A percentile compares a stretch with the other conserved stretches of the same genome.
Evolutionary conservation across 495 filamentous ascomycete genomes (phyloP).

Genomic region (Penicillium argentinense): DNA sequence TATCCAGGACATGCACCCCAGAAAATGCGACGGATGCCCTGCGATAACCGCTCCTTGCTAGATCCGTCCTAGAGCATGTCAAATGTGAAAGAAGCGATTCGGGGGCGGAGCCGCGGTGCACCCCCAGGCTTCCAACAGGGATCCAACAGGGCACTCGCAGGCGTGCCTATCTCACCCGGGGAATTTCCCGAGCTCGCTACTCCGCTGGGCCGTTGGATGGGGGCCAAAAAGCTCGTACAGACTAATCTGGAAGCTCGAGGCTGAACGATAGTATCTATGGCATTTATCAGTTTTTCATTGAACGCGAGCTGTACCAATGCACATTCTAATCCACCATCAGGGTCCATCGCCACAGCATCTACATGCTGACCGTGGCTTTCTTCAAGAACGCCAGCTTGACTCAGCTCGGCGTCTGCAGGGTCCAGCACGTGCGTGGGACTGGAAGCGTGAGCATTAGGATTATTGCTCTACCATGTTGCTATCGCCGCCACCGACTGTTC

Average conservation of each 20-base stretch:
- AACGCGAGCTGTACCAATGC: no score
- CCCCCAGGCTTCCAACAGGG: no score
- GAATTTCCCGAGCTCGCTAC: background rate
- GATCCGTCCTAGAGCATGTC: background rate
- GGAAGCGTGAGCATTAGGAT: background rate
- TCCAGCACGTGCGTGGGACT: background rate
- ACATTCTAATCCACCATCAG: no score
- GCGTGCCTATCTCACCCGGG: no score
- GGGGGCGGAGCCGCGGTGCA: no score
- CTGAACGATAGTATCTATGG: no score
- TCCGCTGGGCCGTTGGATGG: background rate
- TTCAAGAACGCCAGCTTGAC: background rate
- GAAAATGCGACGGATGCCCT: background rate
- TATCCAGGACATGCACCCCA: background rate
- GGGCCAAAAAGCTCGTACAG: background rate
- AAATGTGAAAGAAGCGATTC: no score
- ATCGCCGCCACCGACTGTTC: background rate
- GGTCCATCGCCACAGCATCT: no score
- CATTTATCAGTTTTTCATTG: no score
- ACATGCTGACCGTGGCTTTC: no score
- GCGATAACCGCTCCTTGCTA: background rate
- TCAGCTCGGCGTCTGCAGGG: background rate
- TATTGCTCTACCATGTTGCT: background rate
- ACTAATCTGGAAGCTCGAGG: background rate
- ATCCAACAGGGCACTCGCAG: no score